phyloP scores from a whole-genome alignment of 148 eudicot species.

The Rhododendron ovatum region DNA sequence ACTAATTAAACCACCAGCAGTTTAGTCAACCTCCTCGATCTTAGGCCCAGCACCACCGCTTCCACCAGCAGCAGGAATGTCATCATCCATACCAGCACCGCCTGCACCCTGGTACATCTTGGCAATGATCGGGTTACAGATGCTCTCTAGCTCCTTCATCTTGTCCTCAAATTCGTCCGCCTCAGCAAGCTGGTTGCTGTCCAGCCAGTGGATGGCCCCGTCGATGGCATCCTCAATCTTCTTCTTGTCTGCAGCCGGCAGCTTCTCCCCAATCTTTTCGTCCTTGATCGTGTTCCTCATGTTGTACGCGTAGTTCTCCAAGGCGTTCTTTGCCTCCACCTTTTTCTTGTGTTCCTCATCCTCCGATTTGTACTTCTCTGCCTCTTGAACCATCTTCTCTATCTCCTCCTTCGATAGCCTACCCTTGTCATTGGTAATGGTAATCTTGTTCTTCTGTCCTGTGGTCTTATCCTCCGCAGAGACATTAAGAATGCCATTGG shows the following conservation, averaged over 20 bases:
- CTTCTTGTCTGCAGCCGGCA: constrained; percentile 20
- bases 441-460: constrained; percentile 38
- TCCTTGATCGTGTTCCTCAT: constrained; percentile 34
- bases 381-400: constrained; percentile 33
- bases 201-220: constrained; percentile 29
- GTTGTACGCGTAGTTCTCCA: constrained; percentile 30
- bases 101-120: constrained; percentile 32
- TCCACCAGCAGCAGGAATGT: constrained; percentile 3
- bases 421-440: constrained; percentile 34
- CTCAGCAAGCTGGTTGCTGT: constrained; percentile 33
- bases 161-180: constrained; percentile 29
- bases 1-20: background rate
- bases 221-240: constrained; percentile 36
- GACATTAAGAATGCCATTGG: constrained; percentile 36
- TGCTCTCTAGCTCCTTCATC: constrained; percentile 26
- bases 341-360: constrained; percentile 30
- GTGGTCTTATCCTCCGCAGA: constrained; percentile 43
- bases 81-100: constrained; percentile 10
- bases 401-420: constrained; percentile 34
- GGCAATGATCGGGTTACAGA: constrained; percentile 29
- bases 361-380: constrained; percentile 29
- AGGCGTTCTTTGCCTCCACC: constrained; percentile 23
- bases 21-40: constrained; percentile 14
- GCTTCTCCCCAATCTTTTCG: constrained; percentile 23
- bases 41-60: constrained; percentile 11